Evolutionary conservation across 2,329 filamentous ascomycete species (phyloP).

Genomic region (Paecilomyces niveus): DNA sequence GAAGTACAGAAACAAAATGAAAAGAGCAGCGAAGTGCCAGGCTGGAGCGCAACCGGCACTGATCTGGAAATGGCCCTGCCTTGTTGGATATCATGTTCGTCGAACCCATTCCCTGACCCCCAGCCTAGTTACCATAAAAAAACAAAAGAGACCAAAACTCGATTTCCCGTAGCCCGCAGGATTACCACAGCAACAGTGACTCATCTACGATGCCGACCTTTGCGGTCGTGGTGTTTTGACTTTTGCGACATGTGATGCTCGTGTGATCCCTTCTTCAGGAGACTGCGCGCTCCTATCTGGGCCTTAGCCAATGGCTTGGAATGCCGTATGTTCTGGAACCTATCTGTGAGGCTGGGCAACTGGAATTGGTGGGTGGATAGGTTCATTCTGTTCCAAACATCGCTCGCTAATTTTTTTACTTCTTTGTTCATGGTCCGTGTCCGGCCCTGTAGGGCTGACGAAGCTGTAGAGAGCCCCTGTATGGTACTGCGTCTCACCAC

Average conservation of each 20-base stretch:
- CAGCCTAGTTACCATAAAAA: not conserved
- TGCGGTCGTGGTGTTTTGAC: not conserved
- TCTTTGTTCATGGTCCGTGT: slow-evolving; percentile 20
- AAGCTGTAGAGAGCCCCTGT: slow-evolving; percentile 23
- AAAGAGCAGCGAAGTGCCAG: not conserved
- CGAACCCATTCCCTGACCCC: not conserved
- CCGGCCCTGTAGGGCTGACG: slow-evolving; percentile 23
- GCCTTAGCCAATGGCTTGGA: slow-evolving; percentile 24
- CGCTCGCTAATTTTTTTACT: slow-evolving; percentile 18
- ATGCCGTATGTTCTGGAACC: slow-evolving; percentile 19
- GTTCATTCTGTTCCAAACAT: slow-evolving; percentile 21
- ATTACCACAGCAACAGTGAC: not conserved
- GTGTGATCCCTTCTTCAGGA: slow-evolving; percentile 18
- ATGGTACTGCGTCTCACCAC: slow-evolving; percentile 22
- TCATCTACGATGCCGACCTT: not conserved
- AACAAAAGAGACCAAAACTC: slow-evolving; percentile 1
- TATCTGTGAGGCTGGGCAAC: slow-evolving; percentile 17
- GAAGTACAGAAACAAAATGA: not conserved
- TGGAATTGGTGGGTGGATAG: slow-evolving; percentile 16
- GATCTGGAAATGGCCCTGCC: not conserved
- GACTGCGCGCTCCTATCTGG: slow-evolving; percentile 24
- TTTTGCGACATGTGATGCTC: slow-evolving; percentile 5
- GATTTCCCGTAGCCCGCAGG: not conserved
- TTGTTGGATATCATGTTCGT: not conserved
- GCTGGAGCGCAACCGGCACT: not conserved